Evolutionary conservation across 192 early-diverging fungal genomes (phyloP).

Genomic region (Podila minutissima): DNA sequence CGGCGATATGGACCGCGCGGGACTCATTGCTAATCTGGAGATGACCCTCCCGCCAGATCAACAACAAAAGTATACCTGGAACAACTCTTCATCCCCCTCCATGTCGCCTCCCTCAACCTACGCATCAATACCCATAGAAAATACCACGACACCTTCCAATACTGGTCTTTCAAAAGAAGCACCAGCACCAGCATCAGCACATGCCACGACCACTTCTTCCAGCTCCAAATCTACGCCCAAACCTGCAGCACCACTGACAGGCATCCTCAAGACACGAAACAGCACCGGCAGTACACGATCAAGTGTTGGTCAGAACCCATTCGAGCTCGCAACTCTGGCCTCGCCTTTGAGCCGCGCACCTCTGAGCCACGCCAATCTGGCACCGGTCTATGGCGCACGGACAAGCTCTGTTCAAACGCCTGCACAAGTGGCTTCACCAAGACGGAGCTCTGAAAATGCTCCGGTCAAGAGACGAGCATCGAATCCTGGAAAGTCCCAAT

Average conservation of each 20-base stretch:
- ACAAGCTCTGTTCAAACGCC: slow-evolving; percentile 26
- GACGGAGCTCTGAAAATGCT: slow-evolving; percentile 5
- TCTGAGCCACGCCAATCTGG: background rate
- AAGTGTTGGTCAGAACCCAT: slow-evolving; percentile 30
- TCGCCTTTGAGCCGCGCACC: background rate
- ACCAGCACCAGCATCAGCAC: background rate
- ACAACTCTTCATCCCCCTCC: background rate
- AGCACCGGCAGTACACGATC: slow-evolving; percentile 23
- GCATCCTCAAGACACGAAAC: slow-evolving; percentile 36
- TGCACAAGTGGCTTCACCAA: background rate
- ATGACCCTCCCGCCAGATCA: slow-evolving; percentile 15
- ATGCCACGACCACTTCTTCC: background rate
- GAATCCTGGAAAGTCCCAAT: background rate
- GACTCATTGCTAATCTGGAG: slow-evolving; percentile 8
- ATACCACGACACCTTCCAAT: background rate
- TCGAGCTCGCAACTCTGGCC: slow-evolving; percentile 3
- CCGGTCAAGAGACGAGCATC: slow-evolving; percentile 19
- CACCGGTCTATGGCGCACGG: slow-evolving; percentile 20
- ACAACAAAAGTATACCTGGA: background rate
- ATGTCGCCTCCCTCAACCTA: background rate
- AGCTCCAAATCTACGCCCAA: background rate
- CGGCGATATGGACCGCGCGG: slow-evolving; percentile 5
- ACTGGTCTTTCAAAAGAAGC: background rate
- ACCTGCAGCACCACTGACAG: slow-evolving; percentile 3
- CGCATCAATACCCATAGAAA: slow-evolving; percentile 1